Base-by-base conservation (phyloP, 176 grass and related monocot species). In the Musa acuminata region DNA sequence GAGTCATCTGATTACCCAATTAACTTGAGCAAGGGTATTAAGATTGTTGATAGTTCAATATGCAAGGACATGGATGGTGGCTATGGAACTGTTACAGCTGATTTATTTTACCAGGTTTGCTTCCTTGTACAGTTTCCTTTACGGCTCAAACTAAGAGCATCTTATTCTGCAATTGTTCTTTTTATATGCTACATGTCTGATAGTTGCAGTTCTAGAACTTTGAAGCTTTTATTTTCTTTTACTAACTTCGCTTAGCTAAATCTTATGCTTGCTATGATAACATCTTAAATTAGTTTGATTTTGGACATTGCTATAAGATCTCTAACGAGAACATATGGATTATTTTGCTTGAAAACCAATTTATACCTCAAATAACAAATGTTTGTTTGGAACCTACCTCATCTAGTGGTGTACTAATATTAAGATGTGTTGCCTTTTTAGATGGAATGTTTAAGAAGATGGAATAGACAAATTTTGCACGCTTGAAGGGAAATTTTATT, bases 51-150 rank as follows among this genome's bases (percentile, higher is more conserved):
- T 68, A 82, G 80, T 49, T 86, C 71, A 70, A 77, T 72, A 53
- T 68, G 79, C 75, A 91, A 82, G 58, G 88, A 94, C 80, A 78
- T 89, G 59, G 95, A 91, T 87, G 84, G 74, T 70, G 67, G 77
- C 75, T 84, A 91, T 84, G 82, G 88, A 87, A 91, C 85, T 87
- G 81, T 8, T 35, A 49, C 55, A n/a, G 14, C 84, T 71, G 64
- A 79, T 66, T 23, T 72, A 67, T 99, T 91, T 82, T 94, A 94
- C 78, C 77, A 99, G 90, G 94, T 98, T 66, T 87, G 76, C n/a
- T n/a, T 81, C 77, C 67, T 73, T 57, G 73, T 53, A 64, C 50
- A 69, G 11, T 11, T 62, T 16, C 22, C 35, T 43, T 49, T 64
- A 9, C 29, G 16, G 23, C 7, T 26, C 60, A n/a, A 16, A 51